A percentile compares a stretch with the other conserved stretches of the same genome.
These are phyloP conservation scores for Babesia caballi DNA, from an alignment of 169 alveolate genomes.

Conservation along the genomic window DNA sequence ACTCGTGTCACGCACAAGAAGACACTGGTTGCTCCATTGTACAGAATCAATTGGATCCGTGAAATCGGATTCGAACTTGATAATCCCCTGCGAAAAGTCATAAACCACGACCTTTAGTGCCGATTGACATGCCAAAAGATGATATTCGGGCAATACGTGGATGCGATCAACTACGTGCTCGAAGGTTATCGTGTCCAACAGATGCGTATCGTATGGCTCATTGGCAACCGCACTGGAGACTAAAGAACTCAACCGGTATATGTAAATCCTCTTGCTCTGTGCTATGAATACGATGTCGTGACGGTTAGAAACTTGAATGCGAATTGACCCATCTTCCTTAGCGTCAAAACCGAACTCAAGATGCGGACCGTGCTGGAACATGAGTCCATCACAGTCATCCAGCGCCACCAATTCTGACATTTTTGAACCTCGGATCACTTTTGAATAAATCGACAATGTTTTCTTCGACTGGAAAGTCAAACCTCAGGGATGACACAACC, in stretches of 20 bases:
- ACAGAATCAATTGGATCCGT: background rate
- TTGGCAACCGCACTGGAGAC: slow-evolving; percentile 5
- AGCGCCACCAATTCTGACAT: slow-evolving; percentile 44
- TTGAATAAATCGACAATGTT: background rate
- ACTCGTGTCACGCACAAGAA: background rate
- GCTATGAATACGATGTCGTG: slow-evolving; percentile 21
- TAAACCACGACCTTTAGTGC: background rate
- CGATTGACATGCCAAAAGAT: slow-evolving; percentile 8
- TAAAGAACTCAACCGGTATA: slow-evolving; percentile 6
- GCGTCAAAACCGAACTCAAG: slow-evolving; percentile 2
- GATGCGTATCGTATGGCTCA: slow-evolving; percentile 6
- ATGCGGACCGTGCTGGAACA: slow-evolving; percentile 54
- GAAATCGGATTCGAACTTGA: background rate
- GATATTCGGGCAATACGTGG: background rate
- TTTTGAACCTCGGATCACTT: slow-evolving; percentile 1
- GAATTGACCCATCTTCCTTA: background rate
- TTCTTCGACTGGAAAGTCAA: slow-evolving; percentile 21
- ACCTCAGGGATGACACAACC: background rate
- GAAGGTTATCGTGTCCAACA: background rate
- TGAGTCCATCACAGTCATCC: slow-evolving; percentile 56
- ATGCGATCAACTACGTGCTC: background rate
- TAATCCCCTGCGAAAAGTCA: slow-evolving; percentile 1
- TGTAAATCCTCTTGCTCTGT: background rate
- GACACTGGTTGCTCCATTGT: background rate
- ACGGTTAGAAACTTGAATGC: slow-evolving; percentile 13